These are phyloP conservation scores for Populus ilicifolia DNA, from an alignment of 345 rosid species.

Conservation along the genomic window DNA sequence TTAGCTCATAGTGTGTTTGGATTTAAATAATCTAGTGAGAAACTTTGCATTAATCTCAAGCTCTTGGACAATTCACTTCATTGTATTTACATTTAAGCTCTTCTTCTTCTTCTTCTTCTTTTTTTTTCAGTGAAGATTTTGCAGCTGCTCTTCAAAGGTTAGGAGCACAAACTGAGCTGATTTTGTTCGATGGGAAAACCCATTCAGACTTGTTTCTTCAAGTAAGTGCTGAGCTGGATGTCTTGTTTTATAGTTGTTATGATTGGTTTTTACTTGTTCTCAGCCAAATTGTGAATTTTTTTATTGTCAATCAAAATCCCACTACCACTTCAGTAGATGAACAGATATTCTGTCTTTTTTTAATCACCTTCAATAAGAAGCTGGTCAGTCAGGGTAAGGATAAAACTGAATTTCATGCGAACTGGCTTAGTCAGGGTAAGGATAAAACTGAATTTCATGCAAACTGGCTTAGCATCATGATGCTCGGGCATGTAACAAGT, in stretches of 20 bases:
- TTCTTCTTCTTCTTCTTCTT: neutral
- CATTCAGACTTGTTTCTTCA: constrained; percentile 35
- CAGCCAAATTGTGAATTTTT: neutral
- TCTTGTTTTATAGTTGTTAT: neutral
- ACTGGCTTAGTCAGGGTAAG: neutral
- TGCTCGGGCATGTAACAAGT: neutral
- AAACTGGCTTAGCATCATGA: neutral
- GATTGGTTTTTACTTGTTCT: neutral
- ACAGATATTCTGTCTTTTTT: neutral
- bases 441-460: neutral
- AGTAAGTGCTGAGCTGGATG: constrained; percentile 4
- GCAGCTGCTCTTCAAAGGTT: constrained; percentile 17
- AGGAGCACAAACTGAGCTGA: constrained; percentile 22
- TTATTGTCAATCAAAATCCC: neutral
- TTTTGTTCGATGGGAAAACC: constrained; percentile 30
- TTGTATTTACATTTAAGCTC: neutral
- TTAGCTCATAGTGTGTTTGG: neutral
- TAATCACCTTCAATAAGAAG: neutral
- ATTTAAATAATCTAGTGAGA: neutral
- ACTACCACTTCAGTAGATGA: neutral
- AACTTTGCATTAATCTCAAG: neutral
- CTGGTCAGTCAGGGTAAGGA: neutral
- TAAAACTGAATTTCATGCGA: neutral
- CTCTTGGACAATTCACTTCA: neutral
- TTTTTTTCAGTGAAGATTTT: constrained; percentile 18